Conservation (phyloP, 345 rosid genomes). For the Populus pruinosa region DNA sequence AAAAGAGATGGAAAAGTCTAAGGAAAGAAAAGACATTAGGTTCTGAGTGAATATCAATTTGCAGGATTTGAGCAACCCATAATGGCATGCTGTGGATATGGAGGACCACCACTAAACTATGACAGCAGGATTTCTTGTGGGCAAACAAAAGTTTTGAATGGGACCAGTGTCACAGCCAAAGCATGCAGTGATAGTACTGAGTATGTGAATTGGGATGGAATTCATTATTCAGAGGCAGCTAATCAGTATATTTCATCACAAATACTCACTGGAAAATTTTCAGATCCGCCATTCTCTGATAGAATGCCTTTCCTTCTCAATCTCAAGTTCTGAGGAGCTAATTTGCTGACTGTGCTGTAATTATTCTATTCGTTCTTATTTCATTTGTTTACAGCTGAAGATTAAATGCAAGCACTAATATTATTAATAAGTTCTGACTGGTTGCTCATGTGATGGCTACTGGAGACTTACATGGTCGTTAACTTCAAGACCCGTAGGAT, state of each 20-base stretch:
- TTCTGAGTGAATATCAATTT: slow-evolving; percentile 6
- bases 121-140: slow-evolving; percentile 70
- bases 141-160: slow-evolving; percentile 73
- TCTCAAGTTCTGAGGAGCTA: slow-evolving; percentile 54
- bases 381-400: slow-evolving; percentile 8
- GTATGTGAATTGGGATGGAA: slow-evolving; percentile 92
- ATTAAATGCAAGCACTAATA: slow-evolving; percentile 6
- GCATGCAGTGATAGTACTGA: slow-evolving; percentile 78
- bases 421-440: slow-evolving; percentile 7
- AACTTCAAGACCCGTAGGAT: too few relatives aligned
- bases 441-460: too few relatives aligned
- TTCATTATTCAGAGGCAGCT: slow-evolving; percentile 90
- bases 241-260: slow-evolving; percentile 68
- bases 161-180: slow-evolving; percentile 53
- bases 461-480: too few relatives aligned
- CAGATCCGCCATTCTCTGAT: slow-evolving; percentile 81
- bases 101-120: slow-evolving; percentile 82
- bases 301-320: slow-evolving; percentile 79
- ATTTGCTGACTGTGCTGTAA: slow-evolving; percentile 5
- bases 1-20: neutral
- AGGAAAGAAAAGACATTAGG: neutral
- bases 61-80: slow-evolving; percentile 88
- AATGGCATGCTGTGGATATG: slow-evolving; percentile 93
- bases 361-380: slow-evolving; percentile 10
- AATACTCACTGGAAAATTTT: slow-evolving; percentile 75